Conservation (phyloP, 345 rosid genomes). For the Trapa incisa region DNA sequence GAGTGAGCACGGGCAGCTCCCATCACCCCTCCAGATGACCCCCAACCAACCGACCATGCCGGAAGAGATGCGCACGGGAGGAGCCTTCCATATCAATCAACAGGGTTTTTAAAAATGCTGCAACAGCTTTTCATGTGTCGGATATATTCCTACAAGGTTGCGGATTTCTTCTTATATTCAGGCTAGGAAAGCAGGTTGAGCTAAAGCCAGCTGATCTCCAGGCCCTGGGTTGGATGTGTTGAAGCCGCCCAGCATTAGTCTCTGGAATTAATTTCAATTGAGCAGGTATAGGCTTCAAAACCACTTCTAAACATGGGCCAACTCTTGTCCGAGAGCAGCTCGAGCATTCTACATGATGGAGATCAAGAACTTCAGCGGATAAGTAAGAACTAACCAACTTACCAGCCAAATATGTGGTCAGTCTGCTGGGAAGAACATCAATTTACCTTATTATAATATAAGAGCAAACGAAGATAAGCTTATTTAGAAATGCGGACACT, state of each 20-base stretch:
- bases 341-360: background rate
- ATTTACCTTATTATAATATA: background rate
- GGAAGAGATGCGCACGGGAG: too few relatives aligned
- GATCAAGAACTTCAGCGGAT: background rate
- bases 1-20: too few relatives aligned
- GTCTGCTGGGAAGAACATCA: background rate
- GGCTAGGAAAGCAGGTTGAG: conserved; percentile 69
- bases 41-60: too few relatives aligned
- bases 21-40: too few relatives aligned
- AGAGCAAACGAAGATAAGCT: background rate
- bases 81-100: too few relatives aligned
- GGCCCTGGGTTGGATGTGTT: conserved; percentile 57
- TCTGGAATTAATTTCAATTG: background rate
- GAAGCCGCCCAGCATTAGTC: background rate
- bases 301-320: background rate
- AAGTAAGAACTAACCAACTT: too few relatives aligned
- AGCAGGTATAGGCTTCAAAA: background rate
- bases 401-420: background rate
- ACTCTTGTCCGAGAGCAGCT: background rate
- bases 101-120: background rate
- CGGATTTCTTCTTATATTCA: conserved; percentile 16
- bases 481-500: conserved; percentile 13
- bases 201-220: conserved; percentile 54
- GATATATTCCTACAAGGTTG: background rate
- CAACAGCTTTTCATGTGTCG: background rate